These are phyloP conservation scores for Kingdonia uniflora DNA, from an alignment of 164 flowering plant species.

Conservation along the genomic window DNA sequence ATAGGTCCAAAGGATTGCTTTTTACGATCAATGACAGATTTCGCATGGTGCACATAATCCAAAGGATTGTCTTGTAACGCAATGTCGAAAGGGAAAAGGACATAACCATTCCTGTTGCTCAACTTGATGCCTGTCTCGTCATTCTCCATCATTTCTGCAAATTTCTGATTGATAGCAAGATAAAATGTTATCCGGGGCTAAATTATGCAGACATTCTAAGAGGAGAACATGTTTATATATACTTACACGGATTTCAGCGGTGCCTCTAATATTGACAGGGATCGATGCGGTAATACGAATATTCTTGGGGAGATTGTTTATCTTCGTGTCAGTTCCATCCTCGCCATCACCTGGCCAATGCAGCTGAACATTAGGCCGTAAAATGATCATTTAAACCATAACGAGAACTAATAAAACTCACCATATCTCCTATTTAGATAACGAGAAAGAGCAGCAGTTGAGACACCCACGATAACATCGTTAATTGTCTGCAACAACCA, in stretches of 20 bases:
- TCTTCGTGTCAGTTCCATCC: not conserved
- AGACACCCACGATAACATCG: not conserved
- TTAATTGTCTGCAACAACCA: not conserved
- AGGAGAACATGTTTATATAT: not conserved
- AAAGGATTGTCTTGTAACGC: not conserved
- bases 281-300: not conserved
- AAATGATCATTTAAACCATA: not conserved
- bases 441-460: conserved; percentile 1
- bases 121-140: not conserved
- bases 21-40: not conserved
- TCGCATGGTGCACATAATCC: not conserved
- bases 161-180: not conserved
- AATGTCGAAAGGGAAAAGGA: conserved; percentile 2
- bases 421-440: conserved; percentile 1
- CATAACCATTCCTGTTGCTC: not conserved
- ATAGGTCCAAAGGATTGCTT: not conserved
- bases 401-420: not conserved
- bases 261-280: not conserved
- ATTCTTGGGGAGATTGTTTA: not conserved
- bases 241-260: not conserved
- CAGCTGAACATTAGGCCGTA: not conserved
- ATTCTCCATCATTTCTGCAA: not conserved
- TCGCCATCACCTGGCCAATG: not conserved
- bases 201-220: not conserved
- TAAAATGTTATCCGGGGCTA: not conserved